Conservation (phyloP, 169 alveolate genomes). For the Plasmodium ovale region DNA sequence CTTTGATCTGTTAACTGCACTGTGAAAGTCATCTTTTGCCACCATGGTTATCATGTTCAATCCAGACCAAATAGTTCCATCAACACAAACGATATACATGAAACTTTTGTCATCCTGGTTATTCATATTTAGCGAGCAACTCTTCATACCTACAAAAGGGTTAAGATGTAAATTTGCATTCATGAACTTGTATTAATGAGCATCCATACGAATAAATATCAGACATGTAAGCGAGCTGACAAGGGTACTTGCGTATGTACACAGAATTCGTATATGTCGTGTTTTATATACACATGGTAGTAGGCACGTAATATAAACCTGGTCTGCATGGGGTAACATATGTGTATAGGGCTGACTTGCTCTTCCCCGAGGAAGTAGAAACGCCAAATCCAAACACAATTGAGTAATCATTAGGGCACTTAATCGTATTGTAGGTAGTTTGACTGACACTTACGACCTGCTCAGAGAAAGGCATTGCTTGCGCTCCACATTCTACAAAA, state of each 20-base stretch:
- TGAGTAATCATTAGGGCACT: constrained; percentile 77
- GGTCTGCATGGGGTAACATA: constrained; percentile 77
- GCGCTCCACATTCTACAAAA: constrained; percentile 64
- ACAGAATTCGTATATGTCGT: not conserved
- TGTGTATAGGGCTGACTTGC: constrained; percentile 53
- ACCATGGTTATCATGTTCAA: constrained; percentile 20
- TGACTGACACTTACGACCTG: constrained; percentile 53
- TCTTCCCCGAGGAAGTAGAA: constrained; percentile 59
- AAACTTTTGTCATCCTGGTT: constrained; percentile 24
- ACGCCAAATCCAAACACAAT: constrained; percentile 79
- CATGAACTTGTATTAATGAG: not conserved
- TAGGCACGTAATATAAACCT: constrained; percentile 57
- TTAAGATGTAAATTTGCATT: not conserved
- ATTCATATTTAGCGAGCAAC: constrained; percentile 67
- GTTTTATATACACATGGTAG: not conserved
- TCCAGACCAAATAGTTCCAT: constrained; percentile 70
- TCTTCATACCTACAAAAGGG: constrained; percentile 32
- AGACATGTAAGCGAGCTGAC: too few relatives aligned
- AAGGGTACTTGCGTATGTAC: too few relatives aligned
- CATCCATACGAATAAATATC: not conserved
- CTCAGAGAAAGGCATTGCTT: constrained; percentile 36
- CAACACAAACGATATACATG: constrained; percentile 49
- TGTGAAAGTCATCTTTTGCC: constrained; percentile 43
- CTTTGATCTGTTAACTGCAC: constrained; percentile 25
- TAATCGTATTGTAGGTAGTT: constrained; percentile 46